These are phyloP conservation scores for Chalara sp. DNA, from an alignment of 2,329 filamentous ascomycete species.

Conservation along the genomic window DNA sequence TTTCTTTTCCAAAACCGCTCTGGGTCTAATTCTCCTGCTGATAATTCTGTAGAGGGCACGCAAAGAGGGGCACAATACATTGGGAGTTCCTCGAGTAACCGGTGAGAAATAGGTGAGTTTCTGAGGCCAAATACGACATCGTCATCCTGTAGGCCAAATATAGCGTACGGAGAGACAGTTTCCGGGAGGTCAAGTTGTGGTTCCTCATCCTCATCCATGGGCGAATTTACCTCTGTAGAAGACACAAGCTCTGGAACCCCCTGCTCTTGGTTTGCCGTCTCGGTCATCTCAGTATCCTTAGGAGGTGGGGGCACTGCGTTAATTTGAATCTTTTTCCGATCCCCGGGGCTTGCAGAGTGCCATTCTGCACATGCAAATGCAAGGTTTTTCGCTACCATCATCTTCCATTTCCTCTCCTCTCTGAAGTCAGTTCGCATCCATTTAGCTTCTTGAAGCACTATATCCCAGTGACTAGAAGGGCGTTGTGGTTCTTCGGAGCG, in stretches of 20 bases:
- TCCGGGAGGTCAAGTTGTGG: slow-evolving; percentile 25
- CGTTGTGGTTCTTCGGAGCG: slow-evolving; percentile 75
- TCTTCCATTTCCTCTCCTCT: slow-evolving; percentile 93
- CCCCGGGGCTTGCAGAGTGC: slow-evolving; percentile 56
- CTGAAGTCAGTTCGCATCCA: slow-evolving; percentile 98
- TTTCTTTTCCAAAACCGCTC: slow-evolving; percentile 69
- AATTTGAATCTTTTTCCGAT: slow-evolving; percentile 63
- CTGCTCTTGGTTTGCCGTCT: slow-evolving; percentile 28
- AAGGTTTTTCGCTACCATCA: slow-evolving; percentile 68
- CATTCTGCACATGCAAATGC: slow-evolving; percentile 82
- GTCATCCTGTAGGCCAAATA: slow-evolving; percentile 76
- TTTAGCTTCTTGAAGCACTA: slow-evolving; percentile 83
- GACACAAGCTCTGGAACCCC: slow-evolving; percentile 62
- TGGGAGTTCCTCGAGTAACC: slow-evolving; percentile 73
- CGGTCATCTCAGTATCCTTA: slow-evolving; percentile 28
- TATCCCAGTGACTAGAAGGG: slow-evolving; percentile 75
- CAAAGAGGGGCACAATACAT: slow-evolving; percentile 64
- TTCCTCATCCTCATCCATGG: slow-evolving; percentile 31
- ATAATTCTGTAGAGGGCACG: slow-evolving; percentile 49
- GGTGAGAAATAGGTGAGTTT: slow-evolving; percentile 67
- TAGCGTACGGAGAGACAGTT: slow-evolving; percentile 62
- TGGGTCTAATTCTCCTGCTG: slow-evolving; percentile 52
- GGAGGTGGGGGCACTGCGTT: slow-evolving; percentile 42
- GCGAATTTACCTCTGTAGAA: slow-evolving; percentile 53
- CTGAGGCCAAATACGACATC: slow-evolving; percentile 76